Evolutionary conservation across 257 asterid genomes (phyloP).

Genomic region (Solanum arcanum): DNA sequence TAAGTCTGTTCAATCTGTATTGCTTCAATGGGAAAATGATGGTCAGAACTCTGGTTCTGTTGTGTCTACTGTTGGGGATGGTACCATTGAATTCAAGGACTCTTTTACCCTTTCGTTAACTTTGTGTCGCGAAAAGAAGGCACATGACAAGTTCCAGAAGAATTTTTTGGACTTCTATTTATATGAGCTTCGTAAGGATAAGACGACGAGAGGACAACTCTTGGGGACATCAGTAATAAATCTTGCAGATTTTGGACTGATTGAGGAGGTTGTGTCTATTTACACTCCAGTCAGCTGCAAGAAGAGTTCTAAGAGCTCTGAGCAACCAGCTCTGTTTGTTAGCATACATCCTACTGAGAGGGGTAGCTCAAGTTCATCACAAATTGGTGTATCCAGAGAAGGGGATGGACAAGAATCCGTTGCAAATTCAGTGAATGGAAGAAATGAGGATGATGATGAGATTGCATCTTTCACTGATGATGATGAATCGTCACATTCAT

Average conservation of each 20-base stretch:
- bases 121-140: constrained; percentile 35
- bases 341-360: constrained; percentile 49
- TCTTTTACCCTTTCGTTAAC: constrained; percentile 48
- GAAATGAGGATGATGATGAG: constrained; percentile 26
- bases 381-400: constrained; percentile 32
- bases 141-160: constrained; percentile 44
- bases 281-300: constrained; percentile 52
- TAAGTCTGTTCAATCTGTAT: constrained; percentile 52
- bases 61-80: constrained; percentile 44
- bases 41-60: constrained; percentile 51
- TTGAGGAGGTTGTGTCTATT: constrained; percentile 30
- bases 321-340: constrained; percentile 47
- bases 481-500: constrained; percentile 65
- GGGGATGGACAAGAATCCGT: constrained; percentile 48
- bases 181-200: constrained; percentile 67
- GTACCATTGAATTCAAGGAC: constrained; percentile 48
- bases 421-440: constrained; percentile 9
- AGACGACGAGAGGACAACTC: constrained; percentile 43
- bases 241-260: constrained; percentile 65
- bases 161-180: constrained; percentile 59
- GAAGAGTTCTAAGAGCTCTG: constrained; percentile 33
- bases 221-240: constrained; percentile 56
- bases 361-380: constrained; percentile 55
- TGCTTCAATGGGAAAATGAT: constrained; percentile 72
- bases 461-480: constrained; percentile 50